Percentiles rank a stretch among this genome's conserved stretches.
phyloP scores from a whole-genome alignment of 176 grass and related monocot species.

The Guadua angustifolia region DNA sequence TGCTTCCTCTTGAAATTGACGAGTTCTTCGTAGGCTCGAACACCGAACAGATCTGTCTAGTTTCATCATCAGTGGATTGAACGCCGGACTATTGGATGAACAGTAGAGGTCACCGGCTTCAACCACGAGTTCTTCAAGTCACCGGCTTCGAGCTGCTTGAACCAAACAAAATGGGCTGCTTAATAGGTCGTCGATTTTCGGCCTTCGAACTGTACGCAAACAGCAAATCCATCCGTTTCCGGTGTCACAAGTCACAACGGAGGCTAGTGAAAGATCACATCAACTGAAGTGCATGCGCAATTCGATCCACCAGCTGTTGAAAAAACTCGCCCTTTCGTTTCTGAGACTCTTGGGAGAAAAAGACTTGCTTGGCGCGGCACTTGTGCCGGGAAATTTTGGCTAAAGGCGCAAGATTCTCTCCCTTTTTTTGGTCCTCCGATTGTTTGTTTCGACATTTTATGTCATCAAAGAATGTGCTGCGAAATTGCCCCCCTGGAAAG shows the following conservation, averaged over 20 bases:
- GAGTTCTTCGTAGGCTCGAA: no score
- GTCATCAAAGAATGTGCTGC: background rate
- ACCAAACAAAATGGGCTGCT: no score
- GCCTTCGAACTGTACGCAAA: no score
- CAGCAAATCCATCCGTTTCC: no score
- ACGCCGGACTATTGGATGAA: no score
- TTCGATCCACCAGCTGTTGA: background rate
- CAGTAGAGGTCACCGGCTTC: no score
- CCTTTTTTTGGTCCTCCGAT: background rate
- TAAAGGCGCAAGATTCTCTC: background rate
- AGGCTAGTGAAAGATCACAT: conserved; percentile 1
- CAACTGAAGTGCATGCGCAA: background rate
- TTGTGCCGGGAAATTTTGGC: background rate
- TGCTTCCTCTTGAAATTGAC: no score
- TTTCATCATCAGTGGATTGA: no score
- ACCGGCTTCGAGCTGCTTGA: no score
- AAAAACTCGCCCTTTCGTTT: background rate
- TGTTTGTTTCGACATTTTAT: background rate
- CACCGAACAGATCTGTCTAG: no score
- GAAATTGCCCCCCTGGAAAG: background rate
- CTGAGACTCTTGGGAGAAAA: background rate
- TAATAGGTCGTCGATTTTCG: no score
- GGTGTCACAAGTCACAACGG: background rate
- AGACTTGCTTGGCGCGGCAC: background rate
- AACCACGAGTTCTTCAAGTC: no score